These are phyloP conservation scores for Pseudocercospora macadamiae DNA, from an alignment of 2,329 filamentous ascomycete genomes.

Conservation along the genomic window DNA sequence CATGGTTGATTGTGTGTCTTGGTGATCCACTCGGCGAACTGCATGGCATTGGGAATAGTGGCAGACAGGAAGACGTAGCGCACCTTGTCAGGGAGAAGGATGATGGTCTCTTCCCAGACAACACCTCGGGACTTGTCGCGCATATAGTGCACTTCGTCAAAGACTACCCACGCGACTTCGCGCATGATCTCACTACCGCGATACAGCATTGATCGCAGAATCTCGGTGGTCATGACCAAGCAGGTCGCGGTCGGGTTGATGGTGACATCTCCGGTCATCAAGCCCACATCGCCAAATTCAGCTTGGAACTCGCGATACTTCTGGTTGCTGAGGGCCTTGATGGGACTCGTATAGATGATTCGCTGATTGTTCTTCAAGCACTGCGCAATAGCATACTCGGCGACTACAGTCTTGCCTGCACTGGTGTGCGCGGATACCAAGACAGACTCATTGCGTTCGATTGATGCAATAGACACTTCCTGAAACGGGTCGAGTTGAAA, in stretches of 20 bases:
- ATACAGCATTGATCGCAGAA: conserved; percentile 98
- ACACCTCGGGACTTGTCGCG: conserved; percentile 91
- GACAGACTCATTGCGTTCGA: conserved; percentile 94
- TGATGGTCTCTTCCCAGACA: conserved; percentile 99
- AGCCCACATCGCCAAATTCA: conserved; percentile 92
- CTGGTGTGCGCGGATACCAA: conserved; percentile 96
- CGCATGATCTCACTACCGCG: conserved; percentile 99
- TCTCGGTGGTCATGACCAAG: conserved; percentile 98
- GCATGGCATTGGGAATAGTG: conserved; percentile 97
- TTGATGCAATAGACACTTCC: conserved; percentile 89
- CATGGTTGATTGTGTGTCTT: conserved; percentile 98
- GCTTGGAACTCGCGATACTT: conserved; percentile 96
- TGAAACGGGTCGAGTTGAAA: conserved; percentile 98
- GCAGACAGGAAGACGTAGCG: conserved; percentile 97
- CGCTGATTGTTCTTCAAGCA: conserved; percentile 96
- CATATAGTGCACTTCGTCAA: conserved; percentile 99
- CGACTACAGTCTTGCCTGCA: conserved; percentile 97
- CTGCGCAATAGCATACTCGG: conserved; percentile 97
- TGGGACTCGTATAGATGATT: conserved; percentile 98
- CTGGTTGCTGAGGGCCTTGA: conserved; percentile 98
- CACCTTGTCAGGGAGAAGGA: conserved; percentile 95
- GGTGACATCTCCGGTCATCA: conserved; percentile 99
- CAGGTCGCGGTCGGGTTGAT: conserved; percentile 99
- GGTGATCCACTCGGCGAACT: conserved; percentile 98
- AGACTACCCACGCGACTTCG: conserved; percentile 97